Base-by-base conservation (phyloP, 192 early-diverging fungal genomes). In the Podila verticillata region DNA sequence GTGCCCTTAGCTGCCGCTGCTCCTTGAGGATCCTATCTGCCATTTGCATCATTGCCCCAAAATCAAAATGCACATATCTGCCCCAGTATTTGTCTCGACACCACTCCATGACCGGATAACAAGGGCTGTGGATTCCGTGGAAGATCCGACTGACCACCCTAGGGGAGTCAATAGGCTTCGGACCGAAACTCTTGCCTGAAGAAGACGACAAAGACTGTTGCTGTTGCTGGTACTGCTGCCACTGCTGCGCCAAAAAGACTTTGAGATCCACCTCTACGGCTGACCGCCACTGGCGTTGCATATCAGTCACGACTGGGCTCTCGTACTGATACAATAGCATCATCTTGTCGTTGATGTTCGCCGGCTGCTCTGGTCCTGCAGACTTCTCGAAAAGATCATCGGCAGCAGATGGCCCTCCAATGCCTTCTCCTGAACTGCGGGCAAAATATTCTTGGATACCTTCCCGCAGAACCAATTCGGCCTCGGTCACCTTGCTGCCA, bases 11-110 rank as follows among this genome's bases (percentile, higher is more conserved):
- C 36, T 47, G 34, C 4, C 77, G 51, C 48, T 68, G 69, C 20
- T 68, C 70, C 48, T 80, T 72, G 8, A 64, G 49, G 44, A 80
- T 80, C 22, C 65, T 17, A 5, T 72, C 70, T 7, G 77, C 69
- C 77, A 80, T 80, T 4, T 61, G 77, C 77, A 80, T 80, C 61
- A 80, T 19, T 34, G 71, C 61, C 8, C 65, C 69, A 54, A 80
- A 80, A 48, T 80, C 77, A 72, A 70, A 80, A 36, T 80, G 77
- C 29, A 80, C 49, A 31, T 72, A 72, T 60, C 72, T 80, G 7
- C 65, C 64, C 77, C 77, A 80, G 48, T 72, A 80, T 34, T 51
- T 56, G 26, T 66, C 28, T 39, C 54, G 48, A 20, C 49, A 63
- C 77, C 77, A 80, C 31, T 80, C 70, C 75, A 80, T 56, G 4